Conservation (phyloP, 352 stramenopile genomes). For the Phytophthora tubulina region DNA sequence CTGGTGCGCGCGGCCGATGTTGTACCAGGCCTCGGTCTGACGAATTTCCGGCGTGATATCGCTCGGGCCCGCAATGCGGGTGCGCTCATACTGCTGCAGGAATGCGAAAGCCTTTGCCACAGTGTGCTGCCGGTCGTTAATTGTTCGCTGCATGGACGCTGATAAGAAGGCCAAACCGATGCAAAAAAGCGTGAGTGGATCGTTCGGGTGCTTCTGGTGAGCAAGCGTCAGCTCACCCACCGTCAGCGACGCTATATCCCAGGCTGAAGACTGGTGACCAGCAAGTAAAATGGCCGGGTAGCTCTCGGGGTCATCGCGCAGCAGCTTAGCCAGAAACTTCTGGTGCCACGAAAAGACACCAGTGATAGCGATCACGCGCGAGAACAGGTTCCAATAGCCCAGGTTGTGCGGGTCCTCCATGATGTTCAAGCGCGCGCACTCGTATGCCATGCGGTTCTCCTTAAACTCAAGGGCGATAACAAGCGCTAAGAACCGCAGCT, state of each 20-base stretch:
- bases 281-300: conserved; percentile 85
- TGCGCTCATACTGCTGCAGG: conserved; percentile 82
- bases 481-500: conserved; percentile 85
- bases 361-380: conserved; percentile 83
- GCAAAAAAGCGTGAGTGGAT: conserved; percentile 86
- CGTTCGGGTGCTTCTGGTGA: conserved; percentile 78
- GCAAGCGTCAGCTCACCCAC: conserved; percentile 88
- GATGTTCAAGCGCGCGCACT: conserved; percentile 88
- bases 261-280: conserved; percentile 84
- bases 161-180: conserved; percentile 87
- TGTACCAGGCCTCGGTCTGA: conserved; percentile 88
- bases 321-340: conserved; percentile 86
- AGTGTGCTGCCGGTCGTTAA: conserved; percentile 87
- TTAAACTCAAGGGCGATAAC: conserved; percentile 88
- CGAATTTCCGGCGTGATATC: conserved; percentile 72
- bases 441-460: conserved; percentile 89
- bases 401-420: conserved; percentile 85
- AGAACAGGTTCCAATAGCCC: conserved; percentile 89
- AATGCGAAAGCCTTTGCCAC: conserved; percentile 90
- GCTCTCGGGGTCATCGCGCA: conserved; percentile 79
- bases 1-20: conserved; percentile 86
- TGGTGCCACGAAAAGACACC: conserved; percentile 90
- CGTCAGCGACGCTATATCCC: conserved; percentile 87
- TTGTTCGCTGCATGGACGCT: conserved; percentile 87
- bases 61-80: conserved; percentile 53